Percentiles rank a stretch among this genome's conserved stretches.
Conservation (phyloP, 2,329 filamentous ascomycete species). For the Raffaelea arxii region DNA sequence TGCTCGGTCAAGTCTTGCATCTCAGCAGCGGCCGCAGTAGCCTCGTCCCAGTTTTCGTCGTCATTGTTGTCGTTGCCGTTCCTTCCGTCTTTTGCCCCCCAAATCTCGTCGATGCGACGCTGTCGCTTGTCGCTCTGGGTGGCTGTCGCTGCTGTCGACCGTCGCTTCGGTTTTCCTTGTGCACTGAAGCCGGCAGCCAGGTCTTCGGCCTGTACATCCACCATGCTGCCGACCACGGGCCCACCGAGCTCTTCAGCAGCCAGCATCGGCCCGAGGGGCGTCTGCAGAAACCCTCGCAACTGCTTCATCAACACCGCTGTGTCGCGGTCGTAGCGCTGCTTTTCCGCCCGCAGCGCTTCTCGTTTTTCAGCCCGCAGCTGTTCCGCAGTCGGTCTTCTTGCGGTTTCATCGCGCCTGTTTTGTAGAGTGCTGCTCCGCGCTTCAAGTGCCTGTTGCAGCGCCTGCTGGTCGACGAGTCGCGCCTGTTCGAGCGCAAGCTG, state of each 20-base stretch:
- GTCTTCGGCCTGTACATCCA: slow-evolving; percentile 52
- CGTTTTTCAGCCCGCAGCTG: slow-evolving; percentile 55
- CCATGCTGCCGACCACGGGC: slow-evolving; percentile 66
- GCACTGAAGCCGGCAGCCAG: slow-evolving; percentile 50
- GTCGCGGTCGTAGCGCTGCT: slow-evolving; percentile 49
- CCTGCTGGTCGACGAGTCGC: slow-evolving; percentile 43
- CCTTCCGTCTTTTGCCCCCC: slow-evolving; percentile 26
- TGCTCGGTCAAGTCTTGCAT: slow-evolving; percentile 52
- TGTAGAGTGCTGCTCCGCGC: slow-evolving; percentile 48
- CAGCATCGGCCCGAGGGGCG: slow-evolving; percentile 62
- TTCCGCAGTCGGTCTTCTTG: slow-evolving; percentile 41
- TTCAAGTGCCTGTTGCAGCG: slow-evolving; percentile 42
- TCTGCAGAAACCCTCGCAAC: slow-evolving; percentile 61
- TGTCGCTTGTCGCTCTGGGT: slow-evolving; percentile 42
- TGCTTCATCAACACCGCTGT: slow-evolving; percentile 51
- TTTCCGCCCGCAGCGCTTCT: slow-evolving; percentile 49
- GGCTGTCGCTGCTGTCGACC: slow-evolving; percentile 37
- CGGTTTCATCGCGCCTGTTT: slow-evolving; percentile 29
- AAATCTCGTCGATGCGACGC: slow-evolving; percentile 54
- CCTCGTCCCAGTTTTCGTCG: slow-evolving; percentile 28
- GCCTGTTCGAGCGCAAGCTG: slow-evolving; percentile 41
- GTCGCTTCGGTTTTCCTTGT: slow-evolving; percentile 43
- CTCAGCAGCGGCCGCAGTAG: slow-evolving; percentile 41
- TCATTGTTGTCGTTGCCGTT: background rate
- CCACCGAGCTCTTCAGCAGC: slow-evolving; percentile 78